These are phyloP conservation scores for Xylariaceae sp. DNA, from an alignment of 2,329 filamentous ascomycete genomes.

Conservation along the genomic window DNA sequence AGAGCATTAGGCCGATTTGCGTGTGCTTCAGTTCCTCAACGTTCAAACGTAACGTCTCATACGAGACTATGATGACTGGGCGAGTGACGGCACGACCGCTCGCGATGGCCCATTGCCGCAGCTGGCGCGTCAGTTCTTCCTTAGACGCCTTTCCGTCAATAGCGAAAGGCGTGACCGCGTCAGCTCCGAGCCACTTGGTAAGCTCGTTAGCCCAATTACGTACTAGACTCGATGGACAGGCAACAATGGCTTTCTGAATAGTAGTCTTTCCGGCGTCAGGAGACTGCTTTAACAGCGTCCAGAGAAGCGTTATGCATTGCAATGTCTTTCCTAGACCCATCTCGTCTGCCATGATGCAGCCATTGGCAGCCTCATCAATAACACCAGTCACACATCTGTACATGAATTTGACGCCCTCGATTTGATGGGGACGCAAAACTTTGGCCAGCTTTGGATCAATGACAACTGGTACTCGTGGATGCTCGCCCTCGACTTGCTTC, in stretches of 20 bases:
- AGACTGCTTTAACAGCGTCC: conserved; percentile 94
- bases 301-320: conserved; percentile 94
- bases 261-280: conserved; percentile 90
- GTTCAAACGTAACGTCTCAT: conserved; percentile 90
- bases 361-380: conserved; percentile 88
- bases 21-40: conserved; percentile 86
- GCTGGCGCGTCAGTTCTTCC: conserved; percentile 82
- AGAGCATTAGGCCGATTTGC: conserved; percentile 87
- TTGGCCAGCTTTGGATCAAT: conserved; percentile 89
- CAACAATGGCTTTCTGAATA: conserved; percentile 95
- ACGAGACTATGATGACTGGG: conserved; percentile 95
- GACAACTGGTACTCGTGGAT: conserved; percentile 90
- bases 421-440: conserved; percentile 90
- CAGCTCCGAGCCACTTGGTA: conserved; percentile 90
- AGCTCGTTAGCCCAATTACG: conserved; percentile 98
- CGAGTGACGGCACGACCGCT: conserved; percentile 84
- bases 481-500: conserved; percentile 76
- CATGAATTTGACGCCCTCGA: conserved; percentile 97
- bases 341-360: conserved; percentile 99
- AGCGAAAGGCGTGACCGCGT: conserved; percentile 88
- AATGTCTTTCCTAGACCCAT: conserved; percentile 98
- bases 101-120: conserved; percentile 92
- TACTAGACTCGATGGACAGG: conserved; percentile 92
- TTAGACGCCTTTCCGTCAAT: conserved; percentile 96
- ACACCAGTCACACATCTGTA: conserved; percentile 93